phyloP scores from a whole-genome alignment of 1,139 yeast genomes.

The Scheffersomyces illinoinensis region DNA sequence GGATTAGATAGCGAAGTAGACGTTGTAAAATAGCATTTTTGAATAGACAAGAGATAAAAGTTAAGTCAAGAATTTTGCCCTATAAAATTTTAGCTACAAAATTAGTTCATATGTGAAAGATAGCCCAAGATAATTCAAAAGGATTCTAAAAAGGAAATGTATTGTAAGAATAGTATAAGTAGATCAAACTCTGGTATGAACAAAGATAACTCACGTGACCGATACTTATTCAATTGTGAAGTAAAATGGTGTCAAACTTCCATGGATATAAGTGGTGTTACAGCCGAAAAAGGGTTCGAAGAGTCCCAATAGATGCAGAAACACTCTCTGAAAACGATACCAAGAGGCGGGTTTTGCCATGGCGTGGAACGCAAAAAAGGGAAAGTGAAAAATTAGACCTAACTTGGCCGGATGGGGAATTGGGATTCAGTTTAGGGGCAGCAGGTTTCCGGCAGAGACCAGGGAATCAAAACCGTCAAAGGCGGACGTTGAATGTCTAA shows the following conservation, averaged over 20 bases:
- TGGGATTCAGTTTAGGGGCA: not conserved
- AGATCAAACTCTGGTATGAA: too few relatives aligned
- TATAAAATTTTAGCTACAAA: not conserved
- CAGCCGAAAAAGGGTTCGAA: not conserved
- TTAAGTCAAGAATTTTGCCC: not conserved
- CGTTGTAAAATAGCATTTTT: not conserved
- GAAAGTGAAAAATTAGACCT: not conserved
- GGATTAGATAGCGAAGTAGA: conserved; percentile 19
- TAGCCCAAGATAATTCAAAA: too few relatives aligned
- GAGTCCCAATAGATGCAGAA: not conserved
- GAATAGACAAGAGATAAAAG: not conserved
- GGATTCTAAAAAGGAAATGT: too few relatives aligned
- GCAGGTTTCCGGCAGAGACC: not conserved
- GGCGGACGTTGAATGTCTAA: not conserved
- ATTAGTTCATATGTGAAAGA: too few relatives aligned
- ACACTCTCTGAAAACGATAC: not conserved
- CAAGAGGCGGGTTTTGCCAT: not conserved
- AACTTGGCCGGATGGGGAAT: not conserved
- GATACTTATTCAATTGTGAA: too few relatives aligned
- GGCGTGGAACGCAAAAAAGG: not conserved
- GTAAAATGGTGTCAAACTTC: too few relatives aligned
- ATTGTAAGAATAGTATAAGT: not conserved
- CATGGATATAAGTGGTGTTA: too few relatives aligned
- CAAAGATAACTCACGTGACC: not conserved
- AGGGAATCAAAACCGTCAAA: not conserved